Evolutionary conservation across 2,329 filamentous ascomycete genomes (phyloP), one percentile per base, ranked within the genome.

Genomic region (Arthrobotrys megalospora): DNA sequence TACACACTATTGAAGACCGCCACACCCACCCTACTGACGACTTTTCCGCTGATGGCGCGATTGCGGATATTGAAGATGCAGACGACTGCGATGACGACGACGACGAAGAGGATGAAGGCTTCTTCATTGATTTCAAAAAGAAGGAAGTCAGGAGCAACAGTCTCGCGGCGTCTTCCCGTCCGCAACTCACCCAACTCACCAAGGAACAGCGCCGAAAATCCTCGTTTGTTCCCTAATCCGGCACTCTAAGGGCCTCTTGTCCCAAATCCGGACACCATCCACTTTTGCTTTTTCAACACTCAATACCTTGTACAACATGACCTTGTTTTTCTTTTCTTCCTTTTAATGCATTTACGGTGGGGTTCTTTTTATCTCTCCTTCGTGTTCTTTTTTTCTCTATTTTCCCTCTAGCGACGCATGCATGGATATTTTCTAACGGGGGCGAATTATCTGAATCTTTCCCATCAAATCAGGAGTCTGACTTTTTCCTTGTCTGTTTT

Each of bases 101-200:
- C 10, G 75, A 81, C 64, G 77, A 68, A 52, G 80, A 76, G 11
- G 80, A 81, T 50, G 81, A 82, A n/a, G 79, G 73, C 24, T 76
- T 80, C 60, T 79, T 75, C 43, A 69, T 80, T 12, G 75, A 76
- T 68, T 76, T 80, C n/a, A 62, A 43, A 14, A 79, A 79, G 76
- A 79, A 79, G 52, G 70, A 69, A 12, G 69, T 69, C n/a, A 65
- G 76, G 6, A 79, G 76, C 50, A 79, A 75, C 48, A 76, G 77
- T 21, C 34, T 69, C 24, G 67, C 72, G 32, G 47, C 78, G 19
- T 65, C 52, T 16, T 34, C 68, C n/a, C 53, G 75, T 48, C 63
- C 73, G 5, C 63, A 79, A 21, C 58, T 69, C 36, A 70, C 53
- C 28, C 58, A 45, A 19, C 34, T 60, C 55, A 45, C 21, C 36